A percentile compares a stretch with the other conserved stretches of the same genome.
phyloP scores from a whole-genome alignment of 495 filamentous ascomycete species.

The Aspergillus heteromorphus region DNA sequence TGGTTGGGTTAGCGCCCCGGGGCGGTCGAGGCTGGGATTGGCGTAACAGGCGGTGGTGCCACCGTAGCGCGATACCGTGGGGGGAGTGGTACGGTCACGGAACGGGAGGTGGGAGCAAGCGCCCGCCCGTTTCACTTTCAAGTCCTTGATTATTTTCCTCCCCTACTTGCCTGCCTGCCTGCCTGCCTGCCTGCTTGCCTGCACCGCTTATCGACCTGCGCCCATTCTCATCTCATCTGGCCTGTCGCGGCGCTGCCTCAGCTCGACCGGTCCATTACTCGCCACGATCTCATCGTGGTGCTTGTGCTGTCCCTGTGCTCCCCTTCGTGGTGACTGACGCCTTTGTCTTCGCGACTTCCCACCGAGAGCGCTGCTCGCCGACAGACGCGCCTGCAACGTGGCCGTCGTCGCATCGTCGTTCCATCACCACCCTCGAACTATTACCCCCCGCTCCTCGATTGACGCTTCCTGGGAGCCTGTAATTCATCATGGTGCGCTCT shows the following conservation, averaged over 20 bases:
- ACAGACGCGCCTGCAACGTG: constrained; percentile 48
- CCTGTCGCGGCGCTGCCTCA: neutral
- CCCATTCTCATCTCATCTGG: neutral
- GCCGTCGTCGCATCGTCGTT: constrained; percentile 30
- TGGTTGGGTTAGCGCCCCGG: neutral
- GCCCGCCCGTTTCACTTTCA: constrained; percentile 6
- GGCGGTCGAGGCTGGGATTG: neutral
- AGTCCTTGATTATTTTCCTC: constrained; percentile 17
- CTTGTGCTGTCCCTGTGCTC: constrained; percentile 6
- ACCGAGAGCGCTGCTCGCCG: constrained; percentile 3
- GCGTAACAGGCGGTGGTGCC: neutral
- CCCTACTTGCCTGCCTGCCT: constrained; percentile 13
- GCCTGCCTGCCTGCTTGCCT: no score
- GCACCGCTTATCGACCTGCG: neutral
- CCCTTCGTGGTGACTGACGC: neutral
- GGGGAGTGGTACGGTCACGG: constrained; percentile 10
- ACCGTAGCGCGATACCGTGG: constrained; percentile 9
- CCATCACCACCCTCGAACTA: constrained; percentile 5
- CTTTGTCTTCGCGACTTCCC: constrained; percentile 20
- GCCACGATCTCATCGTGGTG: neutral
- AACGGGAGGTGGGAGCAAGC: neutral
- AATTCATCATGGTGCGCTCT: constrained; percentile 53
- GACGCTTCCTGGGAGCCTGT: neutral
- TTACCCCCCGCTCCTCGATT: constrained; percentile 4
- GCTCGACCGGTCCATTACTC: neutral